phyloP scores from a whole-genome alignment of 2,329 filamentous ascomycete genomes.

The Leptodontidium sp. region DNA sequence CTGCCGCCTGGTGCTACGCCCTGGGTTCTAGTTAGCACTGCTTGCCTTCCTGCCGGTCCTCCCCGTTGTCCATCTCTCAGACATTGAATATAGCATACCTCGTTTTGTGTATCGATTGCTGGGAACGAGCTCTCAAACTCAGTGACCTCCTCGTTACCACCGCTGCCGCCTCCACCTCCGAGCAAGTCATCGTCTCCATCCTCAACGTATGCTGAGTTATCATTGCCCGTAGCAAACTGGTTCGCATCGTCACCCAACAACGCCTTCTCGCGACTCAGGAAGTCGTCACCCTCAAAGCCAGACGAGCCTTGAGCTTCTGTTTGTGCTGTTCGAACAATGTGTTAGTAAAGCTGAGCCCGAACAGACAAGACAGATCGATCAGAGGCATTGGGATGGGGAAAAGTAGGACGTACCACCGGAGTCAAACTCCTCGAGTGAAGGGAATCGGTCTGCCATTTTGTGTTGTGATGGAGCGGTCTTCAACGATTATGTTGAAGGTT shows the following conservation, averaged over 20 bases:
- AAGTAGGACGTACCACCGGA: slow-evolving; percentile 52
- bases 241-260: slow-evolving; percentile 92
- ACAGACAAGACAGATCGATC: slow-evolving; percentile 7
- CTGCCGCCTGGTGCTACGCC: slow-evolving; percentile 77
- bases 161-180: slow-evolving; percentile 62
- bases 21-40: slow-evolving; percentile 50
- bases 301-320: slow-evolving; percentile 62
- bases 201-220: slow-evolving; percentile 70
- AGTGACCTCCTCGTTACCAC: slow-evolving; percentile 48
- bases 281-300: slow-evolving; percentile 72
- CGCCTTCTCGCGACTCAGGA: slow-evolving; percentile 88
- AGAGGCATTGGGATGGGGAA: not conserved
- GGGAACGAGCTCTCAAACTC: slow-evolving; percentile 91
- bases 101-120: slow-evolving; percentile 72
- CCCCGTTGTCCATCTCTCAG: not conserved
- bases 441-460: slow-evolving; percentile 65
- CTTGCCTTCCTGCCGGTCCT: not conserved
- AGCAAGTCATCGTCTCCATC: slow-evolving; percentile 76
- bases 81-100: slow-evolving; percentile 59
- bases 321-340: slow-evolving; percentile 62
- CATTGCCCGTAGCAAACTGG: slow-evolving; percentile 82
- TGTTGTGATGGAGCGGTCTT: slow-evolving; percentile 21
- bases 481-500: slow-evolving; percentile 24
- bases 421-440: slow-evolving; percentile 66
- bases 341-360: slow-evolving; percentile 30